Evolutionary conservation across 2,329 filamentous ascomycete genomes (phyloP), one percentile per base, ranked within the genome.

Genomic region (Bretziella fagacearum): DNA sequence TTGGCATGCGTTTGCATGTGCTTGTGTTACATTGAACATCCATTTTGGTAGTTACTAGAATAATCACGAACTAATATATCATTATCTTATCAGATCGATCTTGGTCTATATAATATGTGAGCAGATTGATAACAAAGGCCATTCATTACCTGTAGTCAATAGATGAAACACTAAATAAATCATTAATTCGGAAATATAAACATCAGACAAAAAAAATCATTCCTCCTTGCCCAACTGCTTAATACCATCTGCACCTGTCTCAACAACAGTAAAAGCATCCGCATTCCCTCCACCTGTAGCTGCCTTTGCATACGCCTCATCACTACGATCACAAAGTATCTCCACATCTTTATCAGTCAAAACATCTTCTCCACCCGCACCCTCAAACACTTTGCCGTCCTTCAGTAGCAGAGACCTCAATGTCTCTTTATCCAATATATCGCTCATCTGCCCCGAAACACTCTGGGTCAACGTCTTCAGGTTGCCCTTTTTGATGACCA

Each of bases 401-500:
- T 78, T 77, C 30, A 81, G 64, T 3, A 86, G 63, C 8, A 83
- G 63, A 4, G 71, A 70, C 52, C 68, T 71, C 20, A 83, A 65
- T 7, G 67, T 68, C 52, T 86, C 72, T 18, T 72, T 69, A 44
- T 78, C 71, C 1, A 83, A 61, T 35, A 66, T 65, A 50, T 69
- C 74, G 45, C 65, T 64, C 52, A 63, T 70, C 49, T 57, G 65
- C 44, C 63, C 56, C 46, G 69, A 66, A 54, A 73, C 67, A 55
- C 77, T 77, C 55, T 81, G 71, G 0, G 67, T 69, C 63, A 86
- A 75, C 8, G 73, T 78, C 53, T 71, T 76, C 62, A 93, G 89
- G 4, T 82, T 79, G 2, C 89, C 89, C 60, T 96, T 96, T 52
- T 89, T 83, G 56, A 98, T 98, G 5, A 98, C 85, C 0, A 98